phyloP scores from a whole-genome alignment of 2,329 filamentous ascomycete genomes.

The Penicillium decumbens region DNA sequence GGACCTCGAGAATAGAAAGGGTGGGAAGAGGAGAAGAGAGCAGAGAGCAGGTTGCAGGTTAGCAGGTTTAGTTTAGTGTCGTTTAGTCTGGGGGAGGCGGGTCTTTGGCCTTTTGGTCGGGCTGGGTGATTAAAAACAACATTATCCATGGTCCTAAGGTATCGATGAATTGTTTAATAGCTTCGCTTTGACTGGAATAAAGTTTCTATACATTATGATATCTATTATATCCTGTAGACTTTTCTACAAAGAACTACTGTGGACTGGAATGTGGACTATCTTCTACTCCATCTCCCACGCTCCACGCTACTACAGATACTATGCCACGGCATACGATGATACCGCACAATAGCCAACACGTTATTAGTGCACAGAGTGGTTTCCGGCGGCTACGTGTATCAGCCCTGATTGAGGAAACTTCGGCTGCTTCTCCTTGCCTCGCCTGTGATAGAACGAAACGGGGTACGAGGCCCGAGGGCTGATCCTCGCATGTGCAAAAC shows the following conservation, averaged over 20 bases:
- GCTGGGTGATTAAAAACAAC: neutral
- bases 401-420: neutral
- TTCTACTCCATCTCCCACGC: neutral
- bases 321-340: neutral
- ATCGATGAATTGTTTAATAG: no score
- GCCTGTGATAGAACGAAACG: slow-evolving; percentile 18
- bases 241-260: no score
- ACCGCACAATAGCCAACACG: neutral
- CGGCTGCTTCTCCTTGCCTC: slow-evolving; percentile 12
- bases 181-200: no score
- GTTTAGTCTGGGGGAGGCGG: slow-evolving; percentile 22
- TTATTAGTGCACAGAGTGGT: neutral
- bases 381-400: neutral
- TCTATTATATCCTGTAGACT: no score
- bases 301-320: neutral
- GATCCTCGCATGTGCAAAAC: slow-evolving; percentile 14
- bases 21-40: slow-evolving; percentile 16
- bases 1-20: slow-evolving; percentile 15
- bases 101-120: slow-evolving; percentile 4
- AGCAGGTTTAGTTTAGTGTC: slow-evolving; percentile 16
- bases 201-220: no score
- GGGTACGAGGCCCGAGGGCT: slow-evolving; percentile 20
- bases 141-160: neutral
- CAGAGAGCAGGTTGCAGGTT: slow-evolving; percentile 12
- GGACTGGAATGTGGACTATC: neutral